phyloP scores from a whole-genome alignment of 2,329 filamentous ascomycete genomes.

The Botryotinia narcissicola region DNA sequence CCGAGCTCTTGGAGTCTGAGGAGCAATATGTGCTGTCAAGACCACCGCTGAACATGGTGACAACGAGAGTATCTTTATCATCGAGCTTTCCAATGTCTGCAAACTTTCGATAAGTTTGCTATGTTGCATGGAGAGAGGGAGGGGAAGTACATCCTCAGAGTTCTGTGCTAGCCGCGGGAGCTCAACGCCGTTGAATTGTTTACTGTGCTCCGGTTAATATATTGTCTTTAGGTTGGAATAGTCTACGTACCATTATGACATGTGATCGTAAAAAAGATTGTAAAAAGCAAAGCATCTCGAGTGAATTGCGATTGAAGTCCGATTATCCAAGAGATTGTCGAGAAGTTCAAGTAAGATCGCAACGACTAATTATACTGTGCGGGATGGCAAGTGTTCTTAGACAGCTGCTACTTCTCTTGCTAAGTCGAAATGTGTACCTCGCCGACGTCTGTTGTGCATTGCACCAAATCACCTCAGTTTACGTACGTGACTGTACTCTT shows the following conservation, averaged over 20 bases:
- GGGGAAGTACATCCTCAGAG: not conserved
- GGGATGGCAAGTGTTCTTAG: not conserved
- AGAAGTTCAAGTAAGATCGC: not conserved
- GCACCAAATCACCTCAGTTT: no score
- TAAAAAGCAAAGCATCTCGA: not conserved
- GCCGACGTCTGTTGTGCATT: not conserved
- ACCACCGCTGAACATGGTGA: not conserved
- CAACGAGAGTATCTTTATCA: not conserved
- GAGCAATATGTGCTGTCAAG: not conserved
- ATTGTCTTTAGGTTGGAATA: not conserved
- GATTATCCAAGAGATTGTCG: not conserved
- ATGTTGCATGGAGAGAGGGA: not conserved
- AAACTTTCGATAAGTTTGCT: not conserved
- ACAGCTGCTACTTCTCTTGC: not conserved
- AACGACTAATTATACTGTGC: not conserved
- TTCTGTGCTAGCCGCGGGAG: not conserved
- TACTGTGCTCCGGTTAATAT: not conserved
- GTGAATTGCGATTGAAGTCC: not conserved
- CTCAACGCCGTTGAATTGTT: not conserved
- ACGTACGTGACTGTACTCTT: no score
- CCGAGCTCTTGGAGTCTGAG: not conserved
- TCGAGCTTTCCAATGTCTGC: not conserved
- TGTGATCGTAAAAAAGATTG: not conserved
- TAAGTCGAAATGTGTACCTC: not conserved
- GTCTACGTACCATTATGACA: not conserved